These are phyloP conservation scores for Linum lewisii DNA, from an alignment of 345 rosid species.

Conservation along the genomic window DNA sequence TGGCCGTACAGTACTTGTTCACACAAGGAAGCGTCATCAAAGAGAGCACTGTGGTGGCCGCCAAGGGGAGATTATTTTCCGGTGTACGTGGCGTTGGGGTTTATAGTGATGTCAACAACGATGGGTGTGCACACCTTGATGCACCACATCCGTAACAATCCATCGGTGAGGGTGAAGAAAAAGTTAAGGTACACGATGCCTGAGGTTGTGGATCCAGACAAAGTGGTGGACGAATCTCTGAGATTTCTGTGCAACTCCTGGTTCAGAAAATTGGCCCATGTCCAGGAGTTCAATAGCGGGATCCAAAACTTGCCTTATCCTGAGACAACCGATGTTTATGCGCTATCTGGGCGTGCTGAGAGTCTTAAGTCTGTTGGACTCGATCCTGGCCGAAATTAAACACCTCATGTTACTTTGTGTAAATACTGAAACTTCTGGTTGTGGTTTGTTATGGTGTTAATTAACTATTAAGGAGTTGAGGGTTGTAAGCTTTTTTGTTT, in stretches of 20 bases:
- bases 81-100: slow-evolving; percentile 34
- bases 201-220: slow-evolving; percentile 64
- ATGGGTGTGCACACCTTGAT: slow-evolving; percentile 51
- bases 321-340: not conserved
- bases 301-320: not conserved
- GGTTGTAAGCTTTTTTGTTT: no score
- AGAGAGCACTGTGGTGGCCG: slow-evolving; percentile 6
- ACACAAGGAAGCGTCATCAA: not conserved
- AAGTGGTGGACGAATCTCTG: slow-evolving; percentile 34
- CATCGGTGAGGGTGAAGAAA: slow-evolving; percentile 55
- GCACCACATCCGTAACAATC: slow-evolving; percentile 51
- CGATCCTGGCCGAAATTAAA: no score
- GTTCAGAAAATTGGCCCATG: slow-evolving; percentile 65
- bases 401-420: no score
- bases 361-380: no score
- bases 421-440: no score
- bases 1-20: no score
- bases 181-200: slow-evolving; percentile 59
- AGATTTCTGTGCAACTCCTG: slow-evolving; percentile 39
- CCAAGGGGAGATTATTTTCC: slow-evolving; percentile 34
- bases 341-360: not conserved
- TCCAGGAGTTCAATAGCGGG: slow-evolving; percentile 32
- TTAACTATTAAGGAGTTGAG: no score
- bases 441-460: no score
- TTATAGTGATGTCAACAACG: slow-evolving; percentile 31